Base-by-base conservation (phyloP, 768 basidiomycete genomes). In the Suillus subluteus region DNA sequence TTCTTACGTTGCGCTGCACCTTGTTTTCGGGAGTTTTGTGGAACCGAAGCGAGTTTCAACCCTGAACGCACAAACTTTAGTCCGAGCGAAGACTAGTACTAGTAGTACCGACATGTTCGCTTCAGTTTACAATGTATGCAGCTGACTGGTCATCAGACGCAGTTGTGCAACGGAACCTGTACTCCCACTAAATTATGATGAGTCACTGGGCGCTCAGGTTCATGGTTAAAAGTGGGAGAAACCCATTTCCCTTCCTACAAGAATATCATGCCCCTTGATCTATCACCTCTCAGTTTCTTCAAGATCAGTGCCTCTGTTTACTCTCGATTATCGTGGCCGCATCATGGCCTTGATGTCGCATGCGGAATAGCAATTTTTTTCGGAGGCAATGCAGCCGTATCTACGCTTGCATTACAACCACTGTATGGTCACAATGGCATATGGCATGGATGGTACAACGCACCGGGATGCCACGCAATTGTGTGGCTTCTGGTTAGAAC, bases 371-470 rank as follows among this genome's bases (percentile, higher is more conserved):
- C 71, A 0, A 71, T 69, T 21, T 70, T 78, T 48, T 54, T 78
- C 35, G 78, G 78, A 8, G 79, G 79, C 12, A 69, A 76, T 0
- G 74, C 75, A 23, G 79, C 77, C 4, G 8, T 78, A 1, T 72
- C 78, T 2, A 70, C 76, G 0, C 74, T 79, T 73, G 67, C 68
- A 7, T 65, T 71, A 21, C 75, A 75, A 1, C 79, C 73, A 41
- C 13, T 79, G 38, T 74, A 73, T 46, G 64, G 67, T 16, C 69
- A n/a, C n/a, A n/a, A n/a, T n/a, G n/a, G 68, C 16, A 71, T 70
- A 13, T 80, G 68, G 70, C 58, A 77, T n/a, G 79, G 79, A 15
- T 80, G 72, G 74, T 80, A 78, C 61, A 79, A 80, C 30, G 71
- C 71, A 16, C 77, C 79, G 5, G 79, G 79, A 1, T 72, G 74